Evolutionary conservation across 2,329 filamentous ascomycete genomes (phyloP), one percentile per base, ranked within the genome.

Genomic region (Penicillium crustosum): DNA sequence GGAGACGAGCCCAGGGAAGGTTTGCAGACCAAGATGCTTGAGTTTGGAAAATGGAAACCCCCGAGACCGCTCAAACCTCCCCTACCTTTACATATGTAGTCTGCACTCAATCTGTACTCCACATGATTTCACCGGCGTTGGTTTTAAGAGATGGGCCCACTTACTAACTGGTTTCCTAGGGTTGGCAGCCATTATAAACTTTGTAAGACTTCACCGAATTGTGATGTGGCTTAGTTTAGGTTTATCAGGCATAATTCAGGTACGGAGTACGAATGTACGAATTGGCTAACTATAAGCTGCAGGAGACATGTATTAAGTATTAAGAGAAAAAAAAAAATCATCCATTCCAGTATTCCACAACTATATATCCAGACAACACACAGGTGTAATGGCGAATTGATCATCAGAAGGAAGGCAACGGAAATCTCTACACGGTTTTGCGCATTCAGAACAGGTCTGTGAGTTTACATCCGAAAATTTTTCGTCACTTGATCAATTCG

Each of bases 401-500:
- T 74, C 67, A 87, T 96, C 92, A 97, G 92, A 96, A 97, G 93
- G 93, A 97, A 97, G 93, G 92, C 93, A 97, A 96, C 93, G 92
- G 93, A 96, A 89, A 88, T 86, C 79, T 96, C 93, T 88, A 96
- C 93, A 96, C 81, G 84, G 84, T 82, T 89, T 91, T 96, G 92
- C 92, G 91, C 91, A 89, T 89, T 89, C 89, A 89, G 88, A 86
- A 83, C 85, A 85, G 82, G 83, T 85, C 83, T 83, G 79, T 80
- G 73, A 72, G 78, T 95, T 96, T 91, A 94, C 91, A 96, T 96
- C 93, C 93, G 92, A 84, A 89, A 90, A 96, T 80, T 80, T 94
- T 95, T 96, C 93, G 96, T 86, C 79, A 80, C 74, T 64, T 65
- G 64, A 71, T 69, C 66, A 68, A 65, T 59, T 58, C 55, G 54